Evolutionary conservation across 2,329 filamentous ascomycete species (phyloP), one percentile per base, ranked within the genome.

Genomic region (Lasiodiplodia theobromae): DNA sequence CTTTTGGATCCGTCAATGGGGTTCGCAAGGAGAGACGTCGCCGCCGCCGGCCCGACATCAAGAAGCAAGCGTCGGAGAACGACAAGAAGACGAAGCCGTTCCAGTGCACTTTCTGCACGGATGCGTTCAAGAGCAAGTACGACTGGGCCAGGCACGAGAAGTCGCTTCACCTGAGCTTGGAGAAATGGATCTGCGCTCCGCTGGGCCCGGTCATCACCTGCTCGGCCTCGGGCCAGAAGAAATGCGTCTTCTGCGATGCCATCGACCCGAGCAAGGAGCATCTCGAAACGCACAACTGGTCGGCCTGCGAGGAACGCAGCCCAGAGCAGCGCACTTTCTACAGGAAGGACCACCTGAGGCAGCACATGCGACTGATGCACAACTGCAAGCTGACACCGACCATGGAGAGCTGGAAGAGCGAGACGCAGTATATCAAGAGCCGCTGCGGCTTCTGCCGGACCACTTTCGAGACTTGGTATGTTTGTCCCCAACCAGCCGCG

Each of bases 391-490:
- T 88, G 75, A 81, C 89, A 83, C 73, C 80, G 80, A 75, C 82
- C 80, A 90, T 88, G 90, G 72, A 94, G 86, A 87, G 87, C 47
- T 89, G 87, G 87, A 87, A 86, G 73, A 85, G 85, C 34, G 83
- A 84, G 62, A 85, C 84, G 4, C 82, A 82, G 18, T 83, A 85
- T 63, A 83, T 89, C 72, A 70, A 64, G 47, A 64, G 60, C 23
- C 60, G 60, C 4, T 64, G 60, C 31, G 60, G 60, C 18, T 64
- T 64, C 31, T 64, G 60, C 11, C 44, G 60, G 23, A 38, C 25
- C 31, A 52, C 47, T 11, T 64, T 64, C 47, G 60, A 64, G 31
- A 64, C 60, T 23, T 64, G 60, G 60, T 64, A 64, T 10, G 60
- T 52, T 34, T 4, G 6, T 16, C 14, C 21, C 7, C 5, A 21